Conservation (phyloP, 2,329 filamentous ascomycete genomes). For the Colletotrichum siamense region DNA sequence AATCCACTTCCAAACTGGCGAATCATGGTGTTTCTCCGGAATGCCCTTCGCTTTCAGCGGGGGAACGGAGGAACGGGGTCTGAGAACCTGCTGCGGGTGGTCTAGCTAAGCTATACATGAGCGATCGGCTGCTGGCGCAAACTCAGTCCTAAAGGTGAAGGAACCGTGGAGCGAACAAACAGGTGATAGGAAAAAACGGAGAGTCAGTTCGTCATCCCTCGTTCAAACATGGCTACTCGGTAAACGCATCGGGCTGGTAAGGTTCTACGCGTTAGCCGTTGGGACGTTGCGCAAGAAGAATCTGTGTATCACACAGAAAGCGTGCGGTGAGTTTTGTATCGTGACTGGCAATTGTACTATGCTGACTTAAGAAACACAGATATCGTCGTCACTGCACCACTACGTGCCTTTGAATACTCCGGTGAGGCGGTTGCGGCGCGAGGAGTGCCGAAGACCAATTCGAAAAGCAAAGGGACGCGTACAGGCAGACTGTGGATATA, state of each 20-base stretch:
- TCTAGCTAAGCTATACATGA: background rate
- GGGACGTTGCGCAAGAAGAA: too few relatives aligned
- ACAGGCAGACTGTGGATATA: background rate
- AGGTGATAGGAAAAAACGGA: background rate
- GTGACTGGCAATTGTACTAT: background rate
- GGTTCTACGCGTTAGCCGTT: too few relatives aligned
- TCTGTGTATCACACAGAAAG: too few relatives aligned
- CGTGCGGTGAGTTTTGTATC: too few relatives aligned
- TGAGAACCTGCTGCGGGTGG: background rate
- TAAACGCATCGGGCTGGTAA: too few relatives aligned
- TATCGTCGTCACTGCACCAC: background rate
- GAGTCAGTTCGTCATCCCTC: background rate
- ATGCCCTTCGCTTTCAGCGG: background rate
- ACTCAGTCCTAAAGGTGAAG: background rate
- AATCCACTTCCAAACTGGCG: background rate
- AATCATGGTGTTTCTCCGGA: background rate
- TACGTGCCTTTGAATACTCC: background rate
- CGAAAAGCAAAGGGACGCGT: background rate
- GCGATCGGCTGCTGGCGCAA: background rate
- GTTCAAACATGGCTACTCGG: background rate
- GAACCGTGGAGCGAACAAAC: background rate
- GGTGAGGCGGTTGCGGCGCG: background rate
- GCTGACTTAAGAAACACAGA: background rate
- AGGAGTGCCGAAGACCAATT: background rate
- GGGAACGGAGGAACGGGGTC: background rate